Conservation (phyloP, 2,329 filamentous ascomycete species). For the Polytolypa hystricis region DNA sequence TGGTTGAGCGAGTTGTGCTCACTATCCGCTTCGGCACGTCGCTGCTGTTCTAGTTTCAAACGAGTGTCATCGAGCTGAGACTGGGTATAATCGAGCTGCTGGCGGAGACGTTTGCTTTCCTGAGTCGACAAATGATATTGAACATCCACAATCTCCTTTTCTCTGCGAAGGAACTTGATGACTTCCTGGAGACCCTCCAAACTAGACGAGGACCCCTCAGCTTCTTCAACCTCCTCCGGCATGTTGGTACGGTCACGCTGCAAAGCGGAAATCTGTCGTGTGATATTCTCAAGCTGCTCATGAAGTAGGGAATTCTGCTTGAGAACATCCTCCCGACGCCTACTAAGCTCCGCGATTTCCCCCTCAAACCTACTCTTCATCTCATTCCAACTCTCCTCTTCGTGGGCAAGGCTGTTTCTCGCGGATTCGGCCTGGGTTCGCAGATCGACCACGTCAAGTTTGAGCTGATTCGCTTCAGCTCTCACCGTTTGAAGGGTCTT, state of each 20-base stretch:
- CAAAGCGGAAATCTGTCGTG: slow-evolving; percentile 64
- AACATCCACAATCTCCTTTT: slow-evolving; percentile 97
- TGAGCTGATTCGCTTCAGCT: slow-evolving; percentile 68
- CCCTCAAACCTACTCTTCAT: slow-evolving; percentile 69
- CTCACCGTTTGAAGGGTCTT: slow-evolving; percentile 71
- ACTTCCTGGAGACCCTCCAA: slow-evolving; percentile 76
- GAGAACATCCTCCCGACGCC: slow-evolving; percentile 70
- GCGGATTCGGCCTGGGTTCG: slow-evolving; percentile 77
- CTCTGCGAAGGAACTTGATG: slow-evolving; percentile 79
- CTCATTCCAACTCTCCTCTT: slow-evolving; percentile 79
- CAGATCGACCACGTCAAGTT: slow-evolving; percentile 62
- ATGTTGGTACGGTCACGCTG: slow-evolving; percentile 59
- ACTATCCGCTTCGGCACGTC: slow-evolving; percentile 61
- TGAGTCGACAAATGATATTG: slow-evolving; percentile 83
- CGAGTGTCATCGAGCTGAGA: slow-evolving; percentile 79
- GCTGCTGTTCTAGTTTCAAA: slow-evolving; percentile 83
- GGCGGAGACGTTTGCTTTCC: slow-evolving; percentile 76
- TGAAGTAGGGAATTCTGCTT: slow-evolving; percentile 87
- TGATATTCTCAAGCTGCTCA: slow-evolving; percentile 75
- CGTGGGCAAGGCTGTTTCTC: slow-evolving; percentile 65
- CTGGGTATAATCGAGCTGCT: slow-evolving; percentile 79
- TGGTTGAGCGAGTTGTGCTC: slow-evolving; percentile 66
- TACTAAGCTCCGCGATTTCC: slow-evolving; percentile 68
- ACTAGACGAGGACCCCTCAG: slow-evolving; percentile 43
- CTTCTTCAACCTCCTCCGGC: slow-evolving; percentile 40